phyloP scores from a whole-genome alignment of 2,329 filamentous ascomycete species.

The Rugonectria rugulosa region DNA sequence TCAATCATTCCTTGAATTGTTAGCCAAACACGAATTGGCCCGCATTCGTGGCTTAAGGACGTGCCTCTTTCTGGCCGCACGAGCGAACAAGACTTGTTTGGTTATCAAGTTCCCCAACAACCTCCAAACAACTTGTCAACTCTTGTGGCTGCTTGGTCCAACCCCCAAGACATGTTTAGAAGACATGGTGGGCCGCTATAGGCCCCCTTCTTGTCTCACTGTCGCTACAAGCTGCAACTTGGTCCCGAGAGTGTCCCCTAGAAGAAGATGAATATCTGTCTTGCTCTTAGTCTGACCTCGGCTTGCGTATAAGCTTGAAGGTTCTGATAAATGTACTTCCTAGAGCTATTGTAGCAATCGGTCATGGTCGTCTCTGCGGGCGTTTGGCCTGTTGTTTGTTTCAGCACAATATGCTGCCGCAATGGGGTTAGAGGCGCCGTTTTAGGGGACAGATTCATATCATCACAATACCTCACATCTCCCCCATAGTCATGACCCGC shows the following conservation, averaged over 20 bases:
- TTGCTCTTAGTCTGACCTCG: neutral
- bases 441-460: constrained; percentile 13
- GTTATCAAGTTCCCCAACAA: constrained; percentile 11
- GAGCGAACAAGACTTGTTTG: constrained; percentile 16
- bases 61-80: constrained; percentile 11
- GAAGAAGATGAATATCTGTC: neutral
- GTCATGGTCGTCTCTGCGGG: too few species aligned
- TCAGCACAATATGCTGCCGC: constrained; percentile 34
- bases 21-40: neutral
- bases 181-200: constrained; percentile 11
- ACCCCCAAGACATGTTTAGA: constrained; percentile 31
- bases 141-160: constrained; percentile 28
- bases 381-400: too few species aligned
- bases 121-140: constrained; percentile 22
- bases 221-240: neutral
- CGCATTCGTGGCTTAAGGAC: constrained; percentile 2
- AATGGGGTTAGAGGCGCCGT: neutral
- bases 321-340: too few species aligned
- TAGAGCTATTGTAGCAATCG: too few species aligned
- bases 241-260: too few species aligned
- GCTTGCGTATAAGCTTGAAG: too few species aligned
- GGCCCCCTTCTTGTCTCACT: constrained; percentile 12
- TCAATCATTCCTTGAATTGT: constrained; percentile 18
- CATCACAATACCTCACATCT: constrained; percentile 17
- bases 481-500: constrained; percentile 8